Evolutionary conservation across 805 yeast species (phyloP), one percentile per base, ranked within the genome.

Genomic region (Wilhelminamyces savonicus): DNA sequence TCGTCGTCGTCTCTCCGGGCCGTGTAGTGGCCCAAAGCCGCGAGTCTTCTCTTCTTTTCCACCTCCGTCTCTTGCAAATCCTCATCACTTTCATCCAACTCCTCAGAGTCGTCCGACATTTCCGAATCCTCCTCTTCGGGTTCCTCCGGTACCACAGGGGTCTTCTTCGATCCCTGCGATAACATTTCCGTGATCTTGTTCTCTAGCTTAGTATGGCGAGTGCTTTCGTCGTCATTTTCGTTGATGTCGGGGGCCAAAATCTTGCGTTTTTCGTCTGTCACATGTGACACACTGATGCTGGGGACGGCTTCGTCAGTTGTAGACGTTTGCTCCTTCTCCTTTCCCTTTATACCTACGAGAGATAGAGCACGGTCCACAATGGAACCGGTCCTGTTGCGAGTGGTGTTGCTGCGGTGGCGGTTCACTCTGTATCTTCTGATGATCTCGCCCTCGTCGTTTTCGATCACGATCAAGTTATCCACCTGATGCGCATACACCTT

Each of bases 371-470:
- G 69, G 24, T 45, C 54, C 5, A 64, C 55, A 27, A 66, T 52
- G 4, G 74, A 53, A 2, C 58, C 50, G 2, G 75, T 60, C 16
- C 71, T 53, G 4, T 51, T 40, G 40, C 70, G 52, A 29, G 35
- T 31, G 39, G 45, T 41, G 4, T 11, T 21, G n/a, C 21, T 34
- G 32, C 20, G 24, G 41, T 78, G 85, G 3, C 74, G 70, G 44
- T 79, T 83, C 30, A 88, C 78, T 44, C 32, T 64, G 56, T 87
- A 90, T 30, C 95, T 69, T 48, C 95, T 76, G 26, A 92, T 64
- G 32, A 92, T 75, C 44, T 90, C 97, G 40, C 97, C 98, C 9
- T 88, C 95, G 26, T 75, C 84, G 46, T 87, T 83, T 54, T 90
- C 98, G 34, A 92, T 80, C 35, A 86, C 69, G 31, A 92, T 72